Base-by-base conservation (phyloP, 78 protist species). In the Tieghemostelium lacteum region DNA sequence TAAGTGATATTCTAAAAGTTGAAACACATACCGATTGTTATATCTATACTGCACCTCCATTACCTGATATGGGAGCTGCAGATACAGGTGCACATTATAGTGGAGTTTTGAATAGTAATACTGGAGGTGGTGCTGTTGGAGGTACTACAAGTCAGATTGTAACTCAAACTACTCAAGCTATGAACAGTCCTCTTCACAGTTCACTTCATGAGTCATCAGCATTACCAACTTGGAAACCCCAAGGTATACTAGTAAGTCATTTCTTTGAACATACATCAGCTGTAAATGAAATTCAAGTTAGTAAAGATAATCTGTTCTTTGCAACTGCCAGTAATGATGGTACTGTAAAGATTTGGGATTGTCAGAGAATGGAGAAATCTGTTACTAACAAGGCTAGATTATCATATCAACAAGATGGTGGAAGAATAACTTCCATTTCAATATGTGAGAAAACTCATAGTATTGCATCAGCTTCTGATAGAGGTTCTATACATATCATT, bases 311-410 rank as follows among this genome's bases (percentile, higher is more conserved):
- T 28, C 60, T 75, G 4, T 94, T 88, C 65, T 94, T 94, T 92
- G 96, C 94, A 24, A 88, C 87, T 5, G 95, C 92, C 14, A 50
- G 74, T 24, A 87, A 94, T 64, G 96, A 94, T 70, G 96, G 96
- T 4, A 92, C 96, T 1, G 96, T 94, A 37, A 88, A 91, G 75
- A 94, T 94, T 26, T 94, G 96, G 96, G 94, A 89, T 73, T 73
- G 92, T 16, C 69, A 77, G 52, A 50, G 94, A 54, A 71, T 94
- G 77, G 92, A 91, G 36, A 88, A 87, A n/a, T 42, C 85, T 76
- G 93, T 73, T 14, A 83, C 96, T 6, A 88, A 88, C n/a, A 40
- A 92, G 17, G 87, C 96, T 3, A 37, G 94, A n/a, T 73, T 57
- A 29, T 93, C 94, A 0, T 94, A 94, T 42, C 40, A 80, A 0